Evolutionary conservation across 2,329 filamentous ascomycete species (phyloP), one percentile per base, ranked within the genome.

Genomic region (Madurella mycetomatis): DNA sequence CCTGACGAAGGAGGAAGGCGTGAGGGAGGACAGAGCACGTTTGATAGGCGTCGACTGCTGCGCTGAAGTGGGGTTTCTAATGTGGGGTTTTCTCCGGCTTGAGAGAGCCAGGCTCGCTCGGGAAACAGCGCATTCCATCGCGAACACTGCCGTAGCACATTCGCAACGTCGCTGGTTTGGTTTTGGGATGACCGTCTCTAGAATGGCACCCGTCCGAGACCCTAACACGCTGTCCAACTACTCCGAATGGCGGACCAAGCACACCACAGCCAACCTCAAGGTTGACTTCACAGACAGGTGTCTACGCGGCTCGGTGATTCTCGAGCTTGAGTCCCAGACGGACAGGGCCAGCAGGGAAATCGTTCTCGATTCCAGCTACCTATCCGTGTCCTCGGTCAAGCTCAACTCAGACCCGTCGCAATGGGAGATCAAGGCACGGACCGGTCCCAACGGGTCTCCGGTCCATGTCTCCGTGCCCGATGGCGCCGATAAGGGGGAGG

Each of bases 201-300:
- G 50, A 54, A 65, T 65, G 63, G 56, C 62, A 64, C 64, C 69
- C 31, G 64, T 77, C 48, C 83, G 89, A 66, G 92, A 97, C 73
- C 91, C 91, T 50, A 95, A 91, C 70, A 96, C 94, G 25, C 75
- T 94, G 55, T 88, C 89, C 68, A 97, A 97, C 76, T 96, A 96
- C 73, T 85, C 89, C 70, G 85, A 87, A 53, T 96, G 90, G 85
- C 78, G 83, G 57, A 96, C 90, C 16, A 85, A 81, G 68, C 91
- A 96, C 74, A 94, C 90, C 17, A 86, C 83, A 17, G 88, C 89
- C 54, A 84, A 88, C 70, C 83, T 96, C 66, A 83, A 84, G 62
- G 85, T 97, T 64, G 85, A 95, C 66, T 99, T 97, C 69, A 82
- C 87, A 57, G 79, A 84, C 67, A 88, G 90, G 76, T 79, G 82